Evolutionary conservation across 345 rosid species (phyloP).

Genomic region (Syzygium aromaticum): DNA sequence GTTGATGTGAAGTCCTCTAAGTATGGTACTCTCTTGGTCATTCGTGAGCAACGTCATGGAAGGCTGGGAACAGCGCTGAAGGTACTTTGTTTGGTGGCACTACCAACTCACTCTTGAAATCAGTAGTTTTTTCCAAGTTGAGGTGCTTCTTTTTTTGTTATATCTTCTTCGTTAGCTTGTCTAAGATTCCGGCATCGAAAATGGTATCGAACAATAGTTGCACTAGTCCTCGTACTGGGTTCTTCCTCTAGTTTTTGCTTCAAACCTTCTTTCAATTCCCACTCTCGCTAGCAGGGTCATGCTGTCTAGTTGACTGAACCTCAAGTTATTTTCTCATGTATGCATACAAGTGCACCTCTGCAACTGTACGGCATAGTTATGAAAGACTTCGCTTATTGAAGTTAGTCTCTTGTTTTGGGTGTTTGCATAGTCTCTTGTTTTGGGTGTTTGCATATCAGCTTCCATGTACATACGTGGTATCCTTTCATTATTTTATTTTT

Average conservation of each 20-base stretch:
- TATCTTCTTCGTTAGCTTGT: neutral
- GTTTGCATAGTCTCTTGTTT: neutral
- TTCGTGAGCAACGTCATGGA: constrained; percentile 60
- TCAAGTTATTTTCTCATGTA: neutral
- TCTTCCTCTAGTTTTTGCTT: neutral
- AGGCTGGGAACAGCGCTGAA: constrained; percentile 84
- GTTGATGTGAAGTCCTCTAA: constrained; percentile 75
- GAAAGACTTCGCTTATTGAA: neutral
- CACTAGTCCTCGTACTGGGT: neutral
- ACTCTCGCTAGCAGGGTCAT: neutral
- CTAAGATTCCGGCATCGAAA: neutral
- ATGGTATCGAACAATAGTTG: neutral
- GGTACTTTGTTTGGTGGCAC: constrained; percentile 27
- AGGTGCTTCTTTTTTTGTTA: neutral
- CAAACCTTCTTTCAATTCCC: neutral
- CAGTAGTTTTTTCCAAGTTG: neutral
- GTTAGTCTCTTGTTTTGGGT: neutral
- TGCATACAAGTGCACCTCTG: neutral
- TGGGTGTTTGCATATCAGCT: neutral
- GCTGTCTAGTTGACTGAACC: neutral
- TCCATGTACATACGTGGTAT: neutral
- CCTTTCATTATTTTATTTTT: neutral
- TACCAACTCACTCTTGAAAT: neutral
- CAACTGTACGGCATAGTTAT: neutral
- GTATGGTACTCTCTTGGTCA: constrained; percentile 59